Conservation (phyloP, 1,139 yeast species). For the Martiniozyma asiatica region DNA sequence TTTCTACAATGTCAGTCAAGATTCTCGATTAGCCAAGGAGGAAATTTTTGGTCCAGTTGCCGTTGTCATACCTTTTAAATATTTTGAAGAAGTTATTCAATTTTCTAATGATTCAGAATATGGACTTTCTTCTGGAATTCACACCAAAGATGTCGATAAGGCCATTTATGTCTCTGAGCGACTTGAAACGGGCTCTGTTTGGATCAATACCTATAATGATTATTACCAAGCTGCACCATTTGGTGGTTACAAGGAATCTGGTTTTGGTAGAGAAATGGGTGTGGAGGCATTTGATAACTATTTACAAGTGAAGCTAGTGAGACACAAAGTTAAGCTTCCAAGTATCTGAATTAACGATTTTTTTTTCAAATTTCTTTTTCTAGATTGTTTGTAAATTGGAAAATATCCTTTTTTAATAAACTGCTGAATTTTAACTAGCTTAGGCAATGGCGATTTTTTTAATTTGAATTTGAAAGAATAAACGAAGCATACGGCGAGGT, state of each 20-base stretch:
- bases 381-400: too few species aligned
- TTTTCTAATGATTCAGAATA: slow-evolving; percentile 59
- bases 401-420: too few species aligned
- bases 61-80: slow-evolving; percentile 53
- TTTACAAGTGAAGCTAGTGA: slow-evolving; percentile 56
- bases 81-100: slow-evolving; percentile 53
- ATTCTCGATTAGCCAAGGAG: slow-evolving; percentile 53
- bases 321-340: slow-evolving; percentile 28
- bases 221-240: slow-evolving; percentile 66
- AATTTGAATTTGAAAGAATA: too few species aligned
- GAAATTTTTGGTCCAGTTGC: slow-evolving; percentile 92
- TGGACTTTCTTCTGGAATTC: slow-evolving; percentile 76
- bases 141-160: slow-evolving; percentile 50
- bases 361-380: too few species aligned
- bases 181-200: slow-evolving; percentile 71
- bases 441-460: too few species aligned
- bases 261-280: slow-evolving; percentile 77
- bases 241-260: slow-evolving; percentile 73
- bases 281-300: slow-evolving; percentile 67
- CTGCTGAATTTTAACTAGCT: too few species aligned
- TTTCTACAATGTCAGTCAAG: slow-evolving; percentile 48
- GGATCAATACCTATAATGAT: slow-evolving; percentile 62
- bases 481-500: too few species aligned
- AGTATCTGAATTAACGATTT: too few species aligned
- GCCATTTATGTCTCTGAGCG: slow-evolving; percentile 59